Conservation (phyloP, 352 stramenopile species). For the Phytophthora colocasiae region DNA sequence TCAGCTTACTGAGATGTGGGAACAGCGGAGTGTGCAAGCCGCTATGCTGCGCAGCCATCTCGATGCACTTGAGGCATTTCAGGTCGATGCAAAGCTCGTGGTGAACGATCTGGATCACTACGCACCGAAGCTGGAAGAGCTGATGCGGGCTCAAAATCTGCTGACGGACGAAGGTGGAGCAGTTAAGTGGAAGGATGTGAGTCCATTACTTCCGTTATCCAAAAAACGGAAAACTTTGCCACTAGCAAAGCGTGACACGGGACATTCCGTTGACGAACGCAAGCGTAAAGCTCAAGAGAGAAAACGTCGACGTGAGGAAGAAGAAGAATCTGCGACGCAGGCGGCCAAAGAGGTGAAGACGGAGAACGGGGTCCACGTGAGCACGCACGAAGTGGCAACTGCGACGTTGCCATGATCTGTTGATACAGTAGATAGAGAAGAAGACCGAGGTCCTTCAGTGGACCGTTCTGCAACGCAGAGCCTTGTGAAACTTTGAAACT, state of each 20-base stretch:
- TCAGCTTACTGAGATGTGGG: slow-evolving; percentile 88
- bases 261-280: slow-evolving; percentile 82
- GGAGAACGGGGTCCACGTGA: slow-evolving; percentile 14
- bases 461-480: slow-evolving; percentile 1
- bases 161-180: slow-evolving; percentile 31
- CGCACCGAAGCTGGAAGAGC: slow-evolving; percentile 72
- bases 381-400: slow-evolving; percentile 11
- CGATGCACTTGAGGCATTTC: slow-evolving; percentile 61
- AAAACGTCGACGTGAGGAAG: slow-evolving; percentile 67
- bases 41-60: slow-evolving; percentile 80
- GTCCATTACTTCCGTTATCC: slow-evolving; percentile 55
- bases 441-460: background rate
- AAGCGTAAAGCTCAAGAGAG: slow-evolving; percentile 77
- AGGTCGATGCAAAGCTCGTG: slow-evolving; percentile 47
- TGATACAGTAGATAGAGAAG: slow-evolving; percentile 17
- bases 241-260: slow-evolving; percentile 72
- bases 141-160: slow-evolving; percentile 72
- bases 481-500: slow-evolving; percentile 14
- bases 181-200: slow-evolving; percentile 63
- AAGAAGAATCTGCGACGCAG: slow-evolving; percentile 20
- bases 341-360: slow-evolving; percentile 23
- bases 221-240: slow-evolving; percentile 69
- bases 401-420: slow-evolving; percentile 23
- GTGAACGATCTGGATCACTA: slow-evolving; percentile 81
- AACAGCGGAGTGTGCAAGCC: slow-evolving; percentile 75